These are phyloP conservation scores for Gyromitra esculenta DNA, from an alignment of 2,329 filamentous ascomycete genomes.

Conservation along the genomic window DNA sequence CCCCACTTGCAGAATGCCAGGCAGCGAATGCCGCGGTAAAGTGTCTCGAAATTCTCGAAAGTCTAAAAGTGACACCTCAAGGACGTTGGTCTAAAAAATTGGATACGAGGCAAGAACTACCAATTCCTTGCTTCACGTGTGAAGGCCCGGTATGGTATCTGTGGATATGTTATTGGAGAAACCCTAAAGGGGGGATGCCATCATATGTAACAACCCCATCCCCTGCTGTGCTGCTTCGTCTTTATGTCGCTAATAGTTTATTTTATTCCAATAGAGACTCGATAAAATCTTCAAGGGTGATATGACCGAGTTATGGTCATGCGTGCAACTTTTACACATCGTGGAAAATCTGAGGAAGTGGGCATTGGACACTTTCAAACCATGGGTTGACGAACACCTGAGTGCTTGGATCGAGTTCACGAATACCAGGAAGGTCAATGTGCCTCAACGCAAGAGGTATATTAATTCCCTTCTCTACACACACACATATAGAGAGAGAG, in stretches of 20 bases:
- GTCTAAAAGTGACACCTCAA: not conserved
- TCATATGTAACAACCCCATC: slow-evolving; percentile 5
- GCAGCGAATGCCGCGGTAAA: slow-evolving; percentile 30
- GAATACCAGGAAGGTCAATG: not conserved
- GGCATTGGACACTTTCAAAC: slow-evolving; percentile 16
- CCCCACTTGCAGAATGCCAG: slow-evolving; percentile 5
- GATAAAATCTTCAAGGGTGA: slow-evolving; percentile 5
- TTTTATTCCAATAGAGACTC: slow-evolving; percentile 12
- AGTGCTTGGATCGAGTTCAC: not conserved
- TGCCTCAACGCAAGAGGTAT: not conserved
- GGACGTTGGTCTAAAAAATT: not conserved
- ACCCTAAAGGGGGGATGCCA: not conserved
- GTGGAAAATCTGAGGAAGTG: slow-evolving; percentile 22
- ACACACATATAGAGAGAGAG: not conserved
- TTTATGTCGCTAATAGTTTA: not conserved
- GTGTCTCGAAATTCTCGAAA: slow-evolving; percentile 25
- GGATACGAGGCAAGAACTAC: not conserved
- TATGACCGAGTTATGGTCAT: slow-evolving; percentile 34
- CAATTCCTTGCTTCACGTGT: slow-evolving; percentile 38
- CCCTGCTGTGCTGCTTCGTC: not conserved
- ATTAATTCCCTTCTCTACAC: not conserved
- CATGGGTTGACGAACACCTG: slow-evolving; percentile 10
- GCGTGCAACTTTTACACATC: slow-evolving; percentile 22
- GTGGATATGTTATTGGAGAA: slow-evolving; percentile 30
- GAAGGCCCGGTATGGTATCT: slow-evolving; percentile 12